Conservation (phyloP, 768 basidiomycete species). For the Mycena crocata region DNA sequence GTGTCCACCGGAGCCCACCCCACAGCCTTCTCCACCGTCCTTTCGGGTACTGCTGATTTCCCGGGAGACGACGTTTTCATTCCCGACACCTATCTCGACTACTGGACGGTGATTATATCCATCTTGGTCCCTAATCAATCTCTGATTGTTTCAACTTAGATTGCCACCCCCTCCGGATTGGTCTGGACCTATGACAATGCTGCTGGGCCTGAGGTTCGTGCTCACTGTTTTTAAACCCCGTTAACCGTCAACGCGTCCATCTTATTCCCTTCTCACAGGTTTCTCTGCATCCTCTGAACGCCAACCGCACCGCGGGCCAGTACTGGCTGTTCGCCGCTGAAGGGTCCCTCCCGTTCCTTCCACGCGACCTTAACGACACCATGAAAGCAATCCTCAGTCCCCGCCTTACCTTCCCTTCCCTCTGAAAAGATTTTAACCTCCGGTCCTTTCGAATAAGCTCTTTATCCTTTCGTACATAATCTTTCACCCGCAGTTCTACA, state of each 20-base stretch:
- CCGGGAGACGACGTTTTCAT: constrained; percentile 22
- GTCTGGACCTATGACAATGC: constrained; percentile 29
- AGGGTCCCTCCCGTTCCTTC: constrained; percentile 23
- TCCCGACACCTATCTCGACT: constrained; percentile 25
- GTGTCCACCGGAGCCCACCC: constrained; percentile 19
- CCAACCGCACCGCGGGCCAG: constrained; percentile 22
- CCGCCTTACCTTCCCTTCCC: constrained; percentile 15
- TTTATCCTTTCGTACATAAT: constrained; percentile 20
- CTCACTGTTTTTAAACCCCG: too few relatives aligned
- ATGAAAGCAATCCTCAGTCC: constrained; percentile 14
- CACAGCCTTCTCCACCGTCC: constrained; percentile 21
- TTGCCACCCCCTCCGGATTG: constrained; percentile 17
- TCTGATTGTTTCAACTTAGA: constrained; percentile 7
- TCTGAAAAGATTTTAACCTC: background rate
- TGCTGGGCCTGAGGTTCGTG: constrained; percentile 23
- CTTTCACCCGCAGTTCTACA: too few relatives aligned
- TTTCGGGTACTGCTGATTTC: constrained; percentile 29
- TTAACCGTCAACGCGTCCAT: background rate
- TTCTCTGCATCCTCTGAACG: constrained; percentile 16
- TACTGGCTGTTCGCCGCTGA: constrained; percentile 31
- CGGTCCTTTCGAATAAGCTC: constrained; percentile 8
- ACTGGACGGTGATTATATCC: constrained; percentile 21
- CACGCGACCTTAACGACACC: constrained; percentile 17
- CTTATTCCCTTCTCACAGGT: constrained; percentile 14
- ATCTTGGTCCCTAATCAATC: background rate